Evolutionary conservation across 257 asterid genomes (phyloP).

Genomic region (Nicotiana tomentosiformis): DNA sequence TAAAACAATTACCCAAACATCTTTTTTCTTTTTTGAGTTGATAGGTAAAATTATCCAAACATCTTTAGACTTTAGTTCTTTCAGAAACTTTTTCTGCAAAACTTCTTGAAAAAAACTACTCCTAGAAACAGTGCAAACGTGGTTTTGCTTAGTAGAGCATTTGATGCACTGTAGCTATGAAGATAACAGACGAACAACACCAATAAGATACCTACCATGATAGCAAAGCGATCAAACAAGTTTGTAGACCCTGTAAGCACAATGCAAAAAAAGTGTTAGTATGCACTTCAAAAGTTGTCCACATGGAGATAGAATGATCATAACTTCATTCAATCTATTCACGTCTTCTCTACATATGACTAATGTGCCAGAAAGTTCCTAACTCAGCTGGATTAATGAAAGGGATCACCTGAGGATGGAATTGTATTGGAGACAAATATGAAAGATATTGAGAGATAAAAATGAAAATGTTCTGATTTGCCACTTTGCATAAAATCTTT

Average conservation of each 20-base stretch:
- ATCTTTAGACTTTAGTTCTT: not conserved
- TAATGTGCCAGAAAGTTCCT: constrained; percentile 7
- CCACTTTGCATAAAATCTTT: not conserved
- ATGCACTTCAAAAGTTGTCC: constrained; percentile 6
- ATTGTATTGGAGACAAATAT: not conserved
- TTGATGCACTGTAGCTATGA: constrained; percentile 4
- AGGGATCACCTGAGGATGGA: not conserved
- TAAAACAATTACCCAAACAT: not conserved
- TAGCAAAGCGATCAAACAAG: constrained; percentile 83
- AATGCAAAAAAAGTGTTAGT: constrained; percentile 23
- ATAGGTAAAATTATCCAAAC: not conserved
- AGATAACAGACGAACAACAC: not conserved
- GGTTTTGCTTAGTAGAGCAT: constrained; percentile 1
- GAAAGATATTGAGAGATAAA: not conserved
- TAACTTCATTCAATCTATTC: not conserved
- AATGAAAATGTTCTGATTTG: not conserved
- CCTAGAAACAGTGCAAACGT: not conserved
- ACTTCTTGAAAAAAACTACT: not conserved
- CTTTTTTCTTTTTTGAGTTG: not conserved
- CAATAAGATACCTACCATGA: constrained; percentile 61
- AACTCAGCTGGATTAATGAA: not conserved
- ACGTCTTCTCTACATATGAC: not conserved
- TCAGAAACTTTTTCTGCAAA: not conserved
- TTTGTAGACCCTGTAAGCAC: constrained; percentile 74
- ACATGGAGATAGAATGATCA: not conserved